Base-by-base conservation (phyloP, 1,284 basidiomycete genomes). In the Porodaedalea pini region DNA sequence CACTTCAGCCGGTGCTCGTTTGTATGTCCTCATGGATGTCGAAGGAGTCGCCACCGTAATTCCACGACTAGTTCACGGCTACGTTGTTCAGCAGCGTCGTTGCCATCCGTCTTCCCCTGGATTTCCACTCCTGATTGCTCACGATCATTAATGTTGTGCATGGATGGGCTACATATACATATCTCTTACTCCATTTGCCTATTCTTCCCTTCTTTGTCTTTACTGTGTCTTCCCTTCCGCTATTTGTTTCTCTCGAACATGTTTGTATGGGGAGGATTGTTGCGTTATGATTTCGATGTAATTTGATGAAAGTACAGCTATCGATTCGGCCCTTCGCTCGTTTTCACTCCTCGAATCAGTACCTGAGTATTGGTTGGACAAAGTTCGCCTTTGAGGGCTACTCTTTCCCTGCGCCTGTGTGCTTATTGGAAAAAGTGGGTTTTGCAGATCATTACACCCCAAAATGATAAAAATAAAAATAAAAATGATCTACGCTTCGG, bases 201-300 rank as follows among this genome's bases (percentile, higher is more conserved):
- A 23, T 43, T 56, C 29, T 19, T n/a, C 25, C 32, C 36, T 39
- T 29, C 37, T 25, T 36, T 37, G 27, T 49, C 45, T 34, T 29
- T 45, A 19, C 39, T 52, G 23, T 50, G 34, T 51, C 19, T 45
- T 29, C n/a, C 21, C 21, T 13, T 47, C 13, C 29, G n/a, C 31
- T 45, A n/a, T 43, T 45, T 34, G 29, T 39, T 36, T 31, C 25
- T 54, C 40, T 27, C 41, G 36, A 13, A 11, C 52, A 44, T n/a
- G 44, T 37, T 36, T 57, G 56, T 57, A 57, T 40, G 49, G 40
- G 34, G 48, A 50, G 48, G 56, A 51, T 19, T 34, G 48, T 44
- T 39, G n/a, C 41, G 29, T 34, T 57, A 52, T 51, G 40, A 19
- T 54, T 40, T 34, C 21, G 40, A 52, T 57, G 56, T 57, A 57